Base-by-base conservation (phyloP, 371 early-diverging fungal genomes). In the Haplosporangium sp. region DNA sequence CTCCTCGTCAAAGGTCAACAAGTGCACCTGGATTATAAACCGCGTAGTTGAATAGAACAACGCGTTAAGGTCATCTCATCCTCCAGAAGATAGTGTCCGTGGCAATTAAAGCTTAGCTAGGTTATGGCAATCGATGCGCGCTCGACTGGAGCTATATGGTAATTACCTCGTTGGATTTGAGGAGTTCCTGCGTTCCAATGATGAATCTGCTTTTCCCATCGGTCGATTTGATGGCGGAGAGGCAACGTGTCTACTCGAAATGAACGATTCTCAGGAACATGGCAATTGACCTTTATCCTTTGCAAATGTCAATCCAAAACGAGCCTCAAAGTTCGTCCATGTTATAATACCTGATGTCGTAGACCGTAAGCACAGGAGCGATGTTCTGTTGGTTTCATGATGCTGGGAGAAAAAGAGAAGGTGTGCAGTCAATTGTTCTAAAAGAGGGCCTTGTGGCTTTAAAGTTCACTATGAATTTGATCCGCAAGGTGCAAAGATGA, bases 141-240 rank as follows among this genome's bases (percentile, higher is more conserved):
- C 29, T 29, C 29, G 29, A 29, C 29, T 29, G 29, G 29, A 29
- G 29, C 4, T 29, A 4, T 29, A 4, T 29, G 29, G 4, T 29
- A 9, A 36, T 73, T 37, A 91, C 86, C 67, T 87, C 88, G 73
- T 92, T 92, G 47, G 88, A 85, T 61, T 82, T 65, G 51, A 85
- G 83, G 8, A 84, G 80, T 42, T 89, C 89, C 8, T 85, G 86
- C 7, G 95, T 91, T n/a, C 94, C 95, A 3, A 92, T 89, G 36
- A 94, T 74, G 79, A 94, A 95, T 60, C 91, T 80, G 68, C 88
- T 92, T 23, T 88, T 83, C 42, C 93, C 93, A 40, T 83, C 77
- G 42, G 87, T 91, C 6, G 85, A 90, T 20, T 82, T 74, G 20
- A 92, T 87, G 5, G 91, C 81, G 2, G 89, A 87, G 13, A 95